A percentile compares a stretch with the other conserved stretches of the same genome.
phyloP scores from a whole-genome alignment of 805 yeast species.

The Saturnispora quitensis region DNA sequence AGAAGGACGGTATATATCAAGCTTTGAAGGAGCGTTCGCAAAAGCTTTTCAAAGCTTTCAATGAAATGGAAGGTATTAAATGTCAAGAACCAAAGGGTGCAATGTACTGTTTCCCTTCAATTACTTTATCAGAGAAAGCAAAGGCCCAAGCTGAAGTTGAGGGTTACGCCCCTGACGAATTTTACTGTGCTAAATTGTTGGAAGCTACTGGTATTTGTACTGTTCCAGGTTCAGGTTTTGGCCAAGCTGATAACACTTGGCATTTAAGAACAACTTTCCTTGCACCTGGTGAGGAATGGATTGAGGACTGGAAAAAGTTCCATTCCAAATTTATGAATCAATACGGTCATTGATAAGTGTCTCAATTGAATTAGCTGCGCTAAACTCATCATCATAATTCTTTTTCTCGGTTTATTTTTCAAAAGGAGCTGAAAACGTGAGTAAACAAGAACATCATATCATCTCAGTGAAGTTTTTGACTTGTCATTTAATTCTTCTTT shows the following conservation, averaged over 20 bases:
- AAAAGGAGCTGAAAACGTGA: too few species aligned
- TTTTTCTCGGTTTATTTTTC: too few species aligned
- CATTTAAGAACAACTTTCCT: slow-evolving; percentile 95
- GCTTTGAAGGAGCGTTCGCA: slow-evolving; percentile 58
- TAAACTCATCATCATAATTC: too few species aligned
- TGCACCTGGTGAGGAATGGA: slow-evolving; percentile 93
- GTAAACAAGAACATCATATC: too few species aligned
- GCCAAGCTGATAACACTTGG: slow-evolving; percentile 81
- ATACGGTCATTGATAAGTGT: slow-evolving; percentile 27
- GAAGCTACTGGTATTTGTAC: slow-evolving; percentile 92
- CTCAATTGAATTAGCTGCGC: too few species aligned
- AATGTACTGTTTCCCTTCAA: slow-evolving; percentile 88
- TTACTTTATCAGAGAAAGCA: slow-evolving; percentile 58
- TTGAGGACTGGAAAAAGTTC: slow-evolving; percentile 66
- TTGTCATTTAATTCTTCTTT: background rate
- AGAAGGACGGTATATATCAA: slow-evolving; percentile 51
- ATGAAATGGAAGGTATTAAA: slow-evolving; percentile 66
- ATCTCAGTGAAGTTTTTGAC: too few species aligned
- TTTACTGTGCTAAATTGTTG: slow-evolving; percentile 76
- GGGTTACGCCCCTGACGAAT: slow-evolving; percentile 68
- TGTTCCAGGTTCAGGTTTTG: slow-evolving; percentile 96
- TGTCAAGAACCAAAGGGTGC: slow-evolving; percentile 96
- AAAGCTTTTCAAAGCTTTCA: slow-evolving; percentile 60
- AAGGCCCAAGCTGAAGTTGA: slow-evolving; percentile 47
- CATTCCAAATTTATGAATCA: slow-evolving; percentile 61